Conservation (phyloP, 768 basidiomycete species). For the Pisolithus albus region DNA sequence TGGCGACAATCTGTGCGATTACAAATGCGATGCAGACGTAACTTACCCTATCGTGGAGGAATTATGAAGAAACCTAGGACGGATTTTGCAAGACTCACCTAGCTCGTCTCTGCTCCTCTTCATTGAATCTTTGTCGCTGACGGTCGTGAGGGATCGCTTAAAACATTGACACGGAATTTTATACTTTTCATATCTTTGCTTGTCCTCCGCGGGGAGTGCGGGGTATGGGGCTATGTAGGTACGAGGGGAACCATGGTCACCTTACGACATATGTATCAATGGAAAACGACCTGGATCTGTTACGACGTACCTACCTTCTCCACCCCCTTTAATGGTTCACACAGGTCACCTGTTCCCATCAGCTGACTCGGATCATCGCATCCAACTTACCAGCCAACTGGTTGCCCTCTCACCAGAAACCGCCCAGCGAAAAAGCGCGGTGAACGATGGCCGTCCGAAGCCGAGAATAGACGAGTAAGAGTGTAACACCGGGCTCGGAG, state of each 20-base stretch:
- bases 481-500: no score
- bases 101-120: constrained; percentile 28
- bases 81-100: constrained; percentile 40
- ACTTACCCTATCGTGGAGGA: no score
- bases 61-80: no score
- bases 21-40: no score
- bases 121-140: constrained; percentile 41
- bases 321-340: constrained; percentile 41
- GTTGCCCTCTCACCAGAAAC: no score
- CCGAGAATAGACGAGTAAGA: no score
- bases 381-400: background rate
- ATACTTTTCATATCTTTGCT: constrained; percentile 57
- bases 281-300: background rate
- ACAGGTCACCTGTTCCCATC: constrained; percentile 45
- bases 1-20: no score
- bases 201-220: constrained; percentile 46
- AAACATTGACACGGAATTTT: constrained; percentile 36
- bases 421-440: no score
- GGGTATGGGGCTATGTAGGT: constrained; percentile 50
- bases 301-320: constrained; percentile 46
- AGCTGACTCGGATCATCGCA: constrained; percentile 18
- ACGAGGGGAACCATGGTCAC: constrained; percentile 60
- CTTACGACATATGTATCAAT: background rate
- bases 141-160: constrained; percentile 51
- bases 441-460: no score